Conservation (phyloP, 495 filamentous ascomycete species). For the Thermothielavioides terrestris region DNA sequence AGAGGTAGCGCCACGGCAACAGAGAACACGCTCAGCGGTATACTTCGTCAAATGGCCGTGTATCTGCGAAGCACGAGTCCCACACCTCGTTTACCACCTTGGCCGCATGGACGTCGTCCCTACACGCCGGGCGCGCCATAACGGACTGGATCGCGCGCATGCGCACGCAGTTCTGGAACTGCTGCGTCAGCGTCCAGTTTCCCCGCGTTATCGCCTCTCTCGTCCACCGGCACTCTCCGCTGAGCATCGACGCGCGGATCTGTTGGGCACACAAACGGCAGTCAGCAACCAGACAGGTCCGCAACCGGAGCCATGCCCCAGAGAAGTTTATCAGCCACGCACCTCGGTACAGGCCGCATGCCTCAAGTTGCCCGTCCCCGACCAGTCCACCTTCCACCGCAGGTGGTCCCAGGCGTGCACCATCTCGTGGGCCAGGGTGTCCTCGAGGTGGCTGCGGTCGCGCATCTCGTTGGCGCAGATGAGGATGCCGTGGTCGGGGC, state of each 20-base stretch:
- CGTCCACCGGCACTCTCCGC: conserved; percentile 88
- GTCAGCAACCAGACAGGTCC: conserved; percentile 1
- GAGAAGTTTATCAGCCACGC: conserved; percentile 17
- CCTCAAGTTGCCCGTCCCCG: conserved; percentile 55
- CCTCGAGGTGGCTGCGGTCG: conserved; percentile 69
- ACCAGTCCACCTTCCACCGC: conserved; percentile 79
- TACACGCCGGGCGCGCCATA: conserved; percentile 62
- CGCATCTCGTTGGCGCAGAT: conserved; percentile 83
- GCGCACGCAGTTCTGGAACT: conserved; percentile 88
- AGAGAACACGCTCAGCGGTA: conserved; percentile 65
- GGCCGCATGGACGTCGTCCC: conserved; percentile 77
- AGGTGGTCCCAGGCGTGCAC: conserved; percentile 94
- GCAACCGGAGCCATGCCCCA: not conserved
- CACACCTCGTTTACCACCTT: conserved; percentile 93
- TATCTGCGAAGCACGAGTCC: conserved; percentile 93
- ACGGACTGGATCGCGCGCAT: conserved; percentile 71
- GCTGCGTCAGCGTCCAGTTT: conserved; percentile 81
- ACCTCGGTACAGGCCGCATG: conserved; percentile 97
- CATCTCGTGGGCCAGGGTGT: conserved; percentile 95
- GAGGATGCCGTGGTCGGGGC: conserved; percentile 72
- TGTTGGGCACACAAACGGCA: conserved; percentile 26
- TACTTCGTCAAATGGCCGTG: conserved; percentile 91
- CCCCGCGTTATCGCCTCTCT: conserved; percentile 73
- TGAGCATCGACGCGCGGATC: conserved; percentile 87
- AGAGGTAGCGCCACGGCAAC: not conserved